These are phyloP conservation scores for Saccharum spontaneum DNA, from an alignment of 176 grass and related monocot species.

Conservation along the genomic window DNA sequence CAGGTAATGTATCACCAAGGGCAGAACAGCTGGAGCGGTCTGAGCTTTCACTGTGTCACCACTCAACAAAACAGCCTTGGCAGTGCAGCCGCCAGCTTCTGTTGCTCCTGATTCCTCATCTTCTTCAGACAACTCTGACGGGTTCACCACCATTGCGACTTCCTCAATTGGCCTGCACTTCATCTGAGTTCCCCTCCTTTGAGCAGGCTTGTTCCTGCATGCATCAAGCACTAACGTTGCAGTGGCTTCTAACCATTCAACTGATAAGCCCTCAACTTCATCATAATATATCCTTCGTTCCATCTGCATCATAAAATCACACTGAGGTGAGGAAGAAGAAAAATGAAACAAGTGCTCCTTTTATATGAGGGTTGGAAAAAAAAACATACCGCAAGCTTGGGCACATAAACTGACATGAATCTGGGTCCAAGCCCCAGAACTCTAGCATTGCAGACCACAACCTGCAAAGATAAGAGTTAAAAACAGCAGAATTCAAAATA, in stretches of 20 bases:
- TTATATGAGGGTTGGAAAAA: slow-evolving; percentile 14
- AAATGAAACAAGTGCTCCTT: background rate
- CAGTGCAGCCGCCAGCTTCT: slow-evolving; percentile 11
- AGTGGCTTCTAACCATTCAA: slow-evolving; percentile 89
- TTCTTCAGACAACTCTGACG: slow-evolving; percentile 56
- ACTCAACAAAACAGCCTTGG: slow-evolving; percentile 29
- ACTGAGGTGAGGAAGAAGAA: slow-evolving; percentile 8
- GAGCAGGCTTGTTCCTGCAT: slow-evolving; percentile 44
- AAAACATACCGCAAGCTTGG: slow-evolving; percentile 72
- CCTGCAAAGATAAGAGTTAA: slow-evolving; percentile 45
- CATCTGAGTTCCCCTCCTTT: slow-evolving; percentile 48
- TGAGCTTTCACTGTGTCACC: slow-evolving; percentile 35
- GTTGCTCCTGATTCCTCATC: slow-evolving; percentile 34
- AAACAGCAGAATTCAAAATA: slow-evolving; percentile 23
- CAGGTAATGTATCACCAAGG: slow-evolving; percentile 68
- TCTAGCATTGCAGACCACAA: slow-evolving; percentile 65
- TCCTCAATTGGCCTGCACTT: slow-evolving; percentile 72
- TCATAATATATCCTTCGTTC: slow-evolving; percentile 96
- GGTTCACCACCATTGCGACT: slow-evolving; percentile 66
- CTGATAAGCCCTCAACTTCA: slow-evolving; percentile 69
- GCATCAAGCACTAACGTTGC: slow-evolving; percentile 77
- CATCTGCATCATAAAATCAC: slow-evolving; percentile 56
- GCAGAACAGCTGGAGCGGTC: slow-evolving; percentile 56
- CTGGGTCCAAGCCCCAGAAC: slow-evolving; percentile 89
- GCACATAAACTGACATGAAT: slow-evolving; percentile 91